These are phyloP conservation scores for Teunomyces panamensis DNA, from an alignment of 805 yeast species.

Conservation along the genomic window DNA sequence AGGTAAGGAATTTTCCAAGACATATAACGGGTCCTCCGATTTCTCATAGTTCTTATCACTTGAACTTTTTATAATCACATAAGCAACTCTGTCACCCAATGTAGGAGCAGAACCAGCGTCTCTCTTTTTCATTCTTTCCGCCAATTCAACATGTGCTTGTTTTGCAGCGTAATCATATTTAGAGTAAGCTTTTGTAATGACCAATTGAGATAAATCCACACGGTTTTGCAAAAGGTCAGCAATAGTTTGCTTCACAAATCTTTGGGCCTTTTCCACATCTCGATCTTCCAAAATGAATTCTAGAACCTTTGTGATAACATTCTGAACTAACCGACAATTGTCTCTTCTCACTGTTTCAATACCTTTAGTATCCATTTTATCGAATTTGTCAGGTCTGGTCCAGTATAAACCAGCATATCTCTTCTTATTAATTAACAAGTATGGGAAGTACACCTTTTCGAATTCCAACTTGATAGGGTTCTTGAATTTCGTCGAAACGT, in stretches of 20 bases:
- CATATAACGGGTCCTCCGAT: constrained; percentile 95
- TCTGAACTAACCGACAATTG: constrained; percentile 90
- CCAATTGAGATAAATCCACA: constrained; percentile 88
- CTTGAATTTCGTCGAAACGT: constrained; percentile 73
- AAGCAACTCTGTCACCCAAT: constrained; percentile 96
- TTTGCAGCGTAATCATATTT: constrained; percentile 90
- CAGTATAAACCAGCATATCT: constrained; percentile 96
- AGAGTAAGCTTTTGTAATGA: constrained; percentile 89
- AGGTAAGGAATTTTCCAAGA: constrained; percentile 85
- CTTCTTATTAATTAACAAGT: constrained; percentile 88
- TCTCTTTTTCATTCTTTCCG: constrained; percentile 93
- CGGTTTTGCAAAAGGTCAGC: constrained; percentile 88
- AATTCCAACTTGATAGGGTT: constrained; percentile 93
- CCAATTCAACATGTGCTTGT: constrained; percentile 95
- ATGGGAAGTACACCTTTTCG: constrained; percentile 95
- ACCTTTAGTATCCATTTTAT: constrained; percentile 98
- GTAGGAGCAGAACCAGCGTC: constrained; percentile 98
- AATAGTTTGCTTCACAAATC: constrained; percentile 81
- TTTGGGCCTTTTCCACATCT: constrained; percentile 80
- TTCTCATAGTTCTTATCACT: constrained; percentile 89
- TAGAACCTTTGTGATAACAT: constrained; percentile 88
- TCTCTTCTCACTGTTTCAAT: constrained; percentile 98
- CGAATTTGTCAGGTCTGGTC: constrained; percentile 90
- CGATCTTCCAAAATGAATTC: constrained; percentile 83
- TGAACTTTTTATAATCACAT: constrained; percentile 77